A percentile compares a stretch with the other conserved stretches of the same genome.
Evolutionary conservation across 2,329 filamentous ascomycete genomes (phyloP).

Genomic region (Stemphylium lycopersici): DNA sequence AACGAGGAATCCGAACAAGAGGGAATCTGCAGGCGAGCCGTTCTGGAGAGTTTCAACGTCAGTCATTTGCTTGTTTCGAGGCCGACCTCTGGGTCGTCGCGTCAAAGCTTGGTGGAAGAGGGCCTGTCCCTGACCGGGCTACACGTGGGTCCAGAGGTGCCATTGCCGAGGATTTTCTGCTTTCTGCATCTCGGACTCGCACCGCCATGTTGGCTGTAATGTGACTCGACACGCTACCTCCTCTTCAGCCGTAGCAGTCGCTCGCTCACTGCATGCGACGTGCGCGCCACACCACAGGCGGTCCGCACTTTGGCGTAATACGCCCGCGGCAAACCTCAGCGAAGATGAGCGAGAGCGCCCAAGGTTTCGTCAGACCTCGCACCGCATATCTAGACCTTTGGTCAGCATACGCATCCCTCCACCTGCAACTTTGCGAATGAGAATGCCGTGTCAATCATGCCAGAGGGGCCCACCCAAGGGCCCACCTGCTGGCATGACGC

Average conservation of each 20-base stretch:
- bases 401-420: slow-evolving; percentile 5
- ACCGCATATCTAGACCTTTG: slow-evolving; percentile 16
- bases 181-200: slow-evolving; percentile 2
- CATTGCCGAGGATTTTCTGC: slow-evolving; percentile 16
- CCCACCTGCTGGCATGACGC: slow-evolving; percentile 25
- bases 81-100: slow-evolving; percentile 17
- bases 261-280: slow-evolving; percentile 11
- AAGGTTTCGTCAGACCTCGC: slow-evolving; percentile 27
- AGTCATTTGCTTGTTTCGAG: slow-evolving; percentile 16
- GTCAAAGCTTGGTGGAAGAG: slow-evolving; percentile 6
- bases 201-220: background rate
- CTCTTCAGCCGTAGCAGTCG: slow-evolving; percentile 12
- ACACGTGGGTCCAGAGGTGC: slow-evolving; percentile 26
- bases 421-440: slow-evolving; percentile 9
- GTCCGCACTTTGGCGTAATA: slow-evolving; percentile 12
- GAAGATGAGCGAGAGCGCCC: slow-evolving; percentile 17
- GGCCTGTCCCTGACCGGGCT: slow-evolving; percentile 15
- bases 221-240: slow-evolving; percentile 4
- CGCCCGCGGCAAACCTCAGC: slow-evolving; percentile 7
- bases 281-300: slow-evolving; percentile 21
- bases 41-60: slow-evolving; percentile 16
- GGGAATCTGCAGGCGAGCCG: slow-evolving; percentile 13
- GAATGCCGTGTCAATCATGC: slow-evolving; percentile 13
- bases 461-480: slow-evolving; percentile 1
- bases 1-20: slow-evolving; percentile 6